phyloP scores from a whole-genome alignment of 306 rosid genomes.

The Quercus aquifolioides region DNA sequence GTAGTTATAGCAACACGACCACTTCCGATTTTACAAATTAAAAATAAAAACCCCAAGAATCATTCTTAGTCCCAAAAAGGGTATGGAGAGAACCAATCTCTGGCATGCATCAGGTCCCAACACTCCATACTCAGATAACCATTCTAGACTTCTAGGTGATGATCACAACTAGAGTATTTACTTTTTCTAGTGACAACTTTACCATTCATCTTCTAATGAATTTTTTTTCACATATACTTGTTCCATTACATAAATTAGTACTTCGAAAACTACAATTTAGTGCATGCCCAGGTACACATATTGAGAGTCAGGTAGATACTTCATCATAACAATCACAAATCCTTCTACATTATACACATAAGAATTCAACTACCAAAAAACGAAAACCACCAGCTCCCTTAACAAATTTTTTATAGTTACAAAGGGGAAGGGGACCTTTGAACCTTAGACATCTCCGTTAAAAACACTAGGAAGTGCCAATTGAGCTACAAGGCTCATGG shows the following conservation, averaged over 20 bases:
- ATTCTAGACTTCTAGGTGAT: background rate
- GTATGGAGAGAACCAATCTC: background rate
- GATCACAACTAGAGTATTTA: background rate
- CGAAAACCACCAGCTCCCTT: background rate
- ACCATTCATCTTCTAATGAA: background rate
- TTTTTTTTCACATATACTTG: background rate
- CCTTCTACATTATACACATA: slow-evolving; percentile 5
- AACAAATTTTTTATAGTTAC: background rate
- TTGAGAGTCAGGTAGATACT: background rate
- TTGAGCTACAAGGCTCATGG: too few species aligned
- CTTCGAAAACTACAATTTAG: background rate
- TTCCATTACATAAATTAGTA: background rate
- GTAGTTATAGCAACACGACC: background rate
- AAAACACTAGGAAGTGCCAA: too few species aligned
- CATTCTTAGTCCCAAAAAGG: background rate
- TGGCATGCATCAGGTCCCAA: background rate
- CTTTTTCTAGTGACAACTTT: background rate
- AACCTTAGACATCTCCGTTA: too few species aligned
- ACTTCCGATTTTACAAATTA: background rate
- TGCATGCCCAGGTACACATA: background rate
- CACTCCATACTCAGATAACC: background rate
- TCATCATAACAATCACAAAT: slow-evolving; percentile 4
- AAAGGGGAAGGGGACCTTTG: too few species aligned
- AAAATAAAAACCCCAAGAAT: background rate
- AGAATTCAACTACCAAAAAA: background rate